A percentile compares a stretch with the other conserved stretches of the same genome.
These are phyloP conservation scores for Gracilaria gracilis DNA, from an alignment of 23 red algal genomes.

Conservation along the genomic window DNA sequence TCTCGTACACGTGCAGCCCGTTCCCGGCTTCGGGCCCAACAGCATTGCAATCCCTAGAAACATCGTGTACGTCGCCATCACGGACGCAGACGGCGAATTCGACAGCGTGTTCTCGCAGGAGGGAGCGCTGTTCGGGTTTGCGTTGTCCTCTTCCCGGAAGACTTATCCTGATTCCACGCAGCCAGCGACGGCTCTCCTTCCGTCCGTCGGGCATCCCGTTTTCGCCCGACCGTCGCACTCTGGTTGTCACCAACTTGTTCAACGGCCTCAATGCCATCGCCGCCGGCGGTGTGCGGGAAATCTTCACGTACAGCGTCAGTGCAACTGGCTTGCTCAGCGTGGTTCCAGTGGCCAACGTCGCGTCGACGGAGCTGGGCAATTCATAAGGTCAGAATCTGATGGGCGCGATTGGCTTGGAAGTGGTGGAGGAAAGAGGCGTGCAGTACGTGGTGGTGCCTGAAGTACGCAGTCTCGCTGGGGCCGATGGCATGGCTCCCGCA, in stretches of 20 bases:
- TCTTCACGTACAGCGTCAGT: conserved; percentile 1
- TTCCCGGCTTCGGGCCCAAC: conserved; percentile 17
- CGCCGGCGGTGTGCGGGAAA: not conserved
- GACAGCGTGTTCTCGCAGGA: not conserved
- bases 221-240: not conserved
- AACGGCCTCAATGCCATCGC: not conserved
- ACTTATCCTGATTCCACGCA: not conserved
- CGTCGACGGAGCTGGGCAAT: conserved; percentile 14
- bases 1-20: not conserved
- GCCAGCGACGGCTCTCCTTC: not conserved
- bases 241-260: conserved; percentile 6
- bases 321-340: not conserved
- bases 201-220: conserved; percentile 16
- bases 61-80: not conserved
- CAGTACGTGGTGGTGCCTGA: conserved; percentile 37
- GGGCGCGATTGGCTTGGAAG: conserved; percentile 18
- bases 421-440: not conserved
- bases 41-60: conserved; percentile 3
- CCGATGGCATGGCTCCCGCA: not conserved
- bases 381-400: conserved; percentile 9
- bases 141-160: not conserved
- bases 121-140: conserved; percentile 7
- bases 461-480: conserved; percentile 7
- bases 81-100: conserved; percentile 25
- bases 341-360: not conserved